Conservation (phyloP, 1,139 yeast genomes). For the Diutina sp. region DNA sequence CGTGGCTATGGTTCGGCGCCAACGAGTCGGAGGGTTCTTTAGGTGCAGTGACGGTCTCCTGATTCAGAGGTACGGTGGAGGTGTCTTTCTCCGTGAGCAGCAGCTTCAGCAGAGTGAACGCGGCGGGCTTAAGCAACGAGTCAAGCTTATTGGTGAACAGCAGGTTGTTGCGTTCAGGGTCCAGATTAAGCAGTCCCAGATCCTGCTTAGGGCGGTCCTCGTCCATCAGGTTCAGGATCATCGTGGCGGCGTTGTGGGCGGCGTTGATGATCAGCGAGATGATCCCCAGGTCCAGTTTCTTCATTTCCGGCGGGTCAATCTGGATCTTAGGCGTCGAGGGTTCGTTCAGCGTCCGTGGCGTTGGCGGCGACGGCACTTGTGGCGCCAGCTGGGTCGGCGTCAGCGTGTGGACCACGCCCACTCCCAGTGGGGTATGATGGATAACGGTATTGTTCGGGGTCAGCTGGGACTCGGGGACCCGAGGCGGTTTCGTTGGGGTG, state of each 20-base stretch:
- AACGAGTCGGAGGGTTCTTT: not conserved
- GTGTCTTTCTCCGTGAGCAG: not conserved
- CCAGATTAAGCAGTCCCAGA: not conserved
- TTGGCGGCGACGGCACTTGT: not conserved
- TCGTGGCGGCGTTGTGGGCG: constrained; percentile 19
- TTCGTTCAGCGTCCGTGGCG: not conserved
- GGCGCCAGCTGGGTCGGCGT: not conserved
- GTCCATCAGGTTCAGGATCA: constrained; percentile 6
- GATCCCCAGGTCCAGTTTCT: constrained; percentile 9
- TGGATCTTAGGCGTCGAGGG: not conserved
- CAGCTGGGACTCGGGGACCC: not conserved
- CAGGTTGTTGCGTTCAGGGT: not conserved
- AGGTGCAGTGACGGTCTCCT: not conserved
- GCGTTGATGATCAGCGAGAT: constrained; percentile 16
- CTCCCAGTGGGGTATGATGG: not conserved
- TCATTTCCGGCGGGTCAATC: not conserved
- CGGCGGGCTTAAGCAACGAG: constrained; percentile 10
- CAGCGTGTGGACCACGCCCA: not conserved
- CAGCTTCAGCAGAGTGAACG: constrained; percentile 4
- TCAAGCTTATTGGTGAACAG: constrained; percentile 10
- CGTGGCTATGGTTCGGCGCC: not conserved
- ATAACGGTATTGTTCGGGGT: constrained; percentile 1
- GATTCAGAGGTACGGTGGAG: not conserved
- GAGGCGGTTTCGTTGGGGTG: not conserved
- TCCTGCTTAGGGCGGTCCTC: not conserved